phyloP scores from a whole-genome alignment of 2,329 filamentous ascomycete genomes.

The Scleromitrula shiraiana region DNA sequence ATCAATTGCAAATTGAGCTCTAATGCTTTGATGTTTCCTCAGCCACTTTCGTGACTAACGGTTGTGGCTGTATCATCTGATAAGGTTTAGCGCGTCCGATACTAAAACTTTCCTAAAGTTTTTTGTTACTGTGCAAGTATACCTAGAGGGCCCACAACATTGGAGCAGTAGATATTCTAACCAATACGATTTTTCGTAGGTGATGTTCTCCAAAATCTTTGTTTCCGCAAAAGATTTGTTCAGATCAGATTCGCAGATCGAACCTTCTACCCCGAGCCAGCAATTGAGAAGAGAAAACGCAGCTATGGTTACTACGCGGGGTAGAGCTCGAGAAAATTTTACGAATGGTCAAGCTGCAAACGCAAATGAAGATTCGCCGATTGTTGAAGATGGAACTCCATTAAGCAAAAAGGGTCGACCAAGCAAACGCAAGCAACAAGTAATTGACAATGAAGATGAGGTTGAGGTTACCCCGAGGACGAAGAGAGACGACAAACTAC shows the following conservation, averaged over 20 bases:
- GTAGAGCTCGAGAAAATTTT: conserved; percentile 8
- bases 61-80: too few relatives aligned
- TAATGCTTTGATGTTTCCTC: too few relatives aligned
- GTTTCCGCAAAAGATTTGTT: conserved; percentile 21
- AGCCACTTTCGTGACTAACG: too few relatives aligned
- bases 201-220: conserved; percentile 25
- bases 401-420: conserved; percentile 10
- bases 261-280: conserved; percentile 7
- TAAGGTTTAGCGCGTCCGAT: too few relatives aligned
- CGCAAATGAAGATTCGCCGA: conserved; percentile 13
- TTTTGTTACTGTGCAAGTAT: too few relatives aligned
- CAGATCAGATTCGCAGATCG: conserved; percentile 13
- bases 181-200: conserved; percentile 1
- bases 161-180: neutral
- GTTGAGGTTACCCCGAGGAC: conserved; percentile 11
- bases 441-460: neutral
- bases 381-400: conserved; percentile 7
- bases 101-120: too few relatives aligned
- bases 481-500: conserved; percentile 23
- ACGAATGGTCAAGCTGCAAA: conserved; percentile 6
- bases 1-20: too few relatives aligned
- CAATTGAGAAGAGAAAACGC: conserved; percentile 6
- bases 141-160: neutral
- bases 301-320: conserved; percentile 22
- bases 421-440: conserved; percentile 5